Percentiles rank a stretch among this genome's conserved stretches.
Evolutionary conservation across 1,139 yeast genomes (phyloP).

Genomic region (Blastobotrys aristatus): DNA sequence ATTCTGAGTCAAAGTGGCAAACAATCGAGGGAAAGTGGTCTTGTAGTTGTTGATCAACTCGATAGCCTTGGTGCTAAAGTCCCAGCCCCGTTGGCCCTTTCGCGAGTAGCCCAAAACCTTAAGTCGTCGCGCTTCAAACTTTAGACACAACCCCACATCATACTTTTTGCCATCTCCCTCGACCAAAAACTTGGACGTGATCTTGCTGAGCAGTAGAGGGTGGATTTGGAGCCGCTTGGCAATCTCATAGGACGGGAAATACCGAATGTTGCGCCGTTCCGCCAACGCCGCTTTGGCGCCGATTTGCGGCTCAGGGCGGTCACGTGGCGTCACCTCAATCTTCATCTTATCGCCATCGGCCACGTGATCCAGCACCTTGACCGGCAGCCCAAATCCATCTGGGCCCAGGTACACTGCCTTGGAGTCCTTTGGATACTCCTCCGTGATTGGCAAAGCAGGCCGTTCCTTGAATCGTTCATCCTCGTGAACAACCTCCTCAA

Average conservation of each 20-base stretch:
- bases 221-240: conserved; percentile 54
- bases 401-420: conserved; percentile 82
- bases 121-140: conserved; percentile 70
- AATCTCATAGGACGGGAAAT: conserved; percentile 64
- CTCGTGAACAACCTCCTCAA: conserved; percentile 64
- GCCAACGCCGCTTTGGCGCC: conserved; percentile 48
- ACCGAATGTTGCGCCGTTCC: conserved; percentile 54
- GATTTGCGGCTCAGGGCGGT: conserved; percentile 29
- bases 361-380: conserved; percentile 58
- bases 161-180: conserved; percentile 49
- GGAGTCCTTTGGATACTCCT: conserved; percentile 73
- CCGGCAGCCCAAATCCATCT: conserved; percentile 84
- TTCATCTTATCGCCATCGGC: conserved; percentile 36
- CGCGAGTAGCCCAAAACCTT: conserved; percentile 87
- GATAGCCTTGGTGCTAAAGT: conserved; percentile 70
- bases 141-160: conserved; percentile 83
- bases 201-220: conserved; percentile 64
- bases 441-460: conserved; percentile 69
- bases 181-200: conserved; percentile 69
- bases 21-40: conserved; percentile 56
- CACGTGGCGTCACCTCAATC: conserved; percentile 28
- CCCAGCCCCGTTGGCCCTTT: conserved; percentile 71
- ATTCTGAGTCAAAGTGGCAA: conserved; percentile 39
- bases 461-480: conserved; percentile 72
- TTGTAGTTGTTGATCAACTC: conserved; percentile 59